Evolutionary conservation across 208 protist genomes (phyloP), one percentile per base, ranked within the genome.

Genomic region (Wallacemonas sp.): DNA sequence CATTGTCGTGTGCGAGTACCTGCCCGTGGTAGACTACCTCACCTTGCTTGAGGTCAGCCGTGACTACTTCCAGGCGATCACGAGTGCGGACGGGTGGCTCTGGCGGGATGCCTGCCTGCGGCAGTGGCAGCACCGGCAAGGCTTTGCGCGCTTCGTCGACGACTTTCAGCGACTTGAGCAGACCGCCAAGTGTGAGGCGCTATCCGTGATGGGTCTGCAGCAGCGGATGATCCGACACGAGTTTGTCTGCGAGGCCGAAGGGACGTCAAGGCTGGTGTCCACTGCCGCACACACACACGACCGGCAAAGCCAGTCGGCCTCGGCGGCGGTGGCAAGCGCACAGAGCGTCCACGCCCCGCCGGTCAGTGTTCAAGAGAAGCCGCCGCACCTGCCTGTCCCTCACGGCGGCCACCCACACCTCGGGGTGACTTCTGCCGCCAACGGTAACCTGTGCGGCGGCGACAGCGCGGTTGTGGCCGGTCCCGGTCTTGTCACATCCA

Each of bases 41-140:
- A 81, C 74, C 9, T 69, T 94, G 22, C 71, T 94, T 2, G 88
- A 76, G 27, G 85, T 94, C 24, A 78, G 50, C 52, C 77, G 72
- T 2, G n/a, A 44, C 45, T 73, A 82, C 60, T 79, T 86, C 64
- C 36, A 63, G 19, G 82, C 80, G 41, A 88, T 87, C 45, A 78
- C 73, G 9, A 68, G 44, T 34, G 81, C 82, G 10, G 88, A 94
- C 62, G 64, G 48, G 15, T 65, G 69, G 19, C 65, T 87, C 13
- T 94, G 88, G 88, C 81, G 82, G 6, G 52, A 68, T 5, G 66
- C 74, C 19, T 94, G 88, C 63, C 53, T 90, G 38, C 39, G 37
- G n/a, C 33, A 64, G 52, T 94, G 88, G 88, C 30, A 26, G 10
- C 37, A 63, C 26, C 83, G 83, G 63, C 84, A 94, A 41, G 85